These are phyloP conservation scores for Strigomonas culicis DNA, from an alignment of 208 protist species.

Conservation along the genomic window DNA sequence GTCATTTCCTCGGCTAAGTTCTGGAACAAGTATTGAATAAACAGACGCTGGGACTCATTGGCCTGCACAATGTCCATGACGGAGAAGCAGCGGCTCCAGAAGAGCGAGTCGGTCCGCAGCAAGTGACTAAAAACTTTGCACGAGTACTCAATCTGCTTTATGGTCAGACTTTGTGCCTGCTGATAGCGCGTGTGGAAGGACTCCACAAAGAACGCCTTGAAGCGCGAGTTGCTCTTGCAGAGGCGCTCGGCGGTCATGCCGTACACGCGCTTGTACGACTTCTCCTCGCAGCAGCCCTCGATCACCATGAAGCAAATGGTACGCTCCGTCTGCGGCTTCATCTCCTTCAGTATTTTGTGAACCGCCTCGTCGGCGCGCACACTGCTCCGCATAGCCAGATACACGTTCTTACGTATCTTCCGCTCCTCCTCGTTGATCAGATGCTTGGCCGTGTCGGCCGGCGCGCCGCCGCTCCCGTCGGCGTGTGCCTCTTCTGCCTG, in stretches of 20 bases:
- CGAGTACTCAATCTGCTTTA: slow-evolving; percentile 97
- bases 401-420: slow-evolving; percentile 94
- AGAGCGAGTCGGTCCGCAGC: slow-evolving; percentile 92
- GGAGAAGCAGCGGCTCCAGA: slow-evolving; percentile 86
- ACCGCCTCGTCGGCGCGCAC: slow-evolving; percentile 97
- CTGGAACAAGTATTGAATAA: slow-evolving; percentile 77
- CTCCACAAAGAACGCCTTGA: slow-evolving; percentile 87
- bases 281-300: slow-evolving; percentile 97
- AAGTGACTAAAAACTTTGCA: slow-evolving; percentile 97
- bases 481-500: slow-evolving; percentile 12
- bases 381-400: slow-evolving; percentile 97
- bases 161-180: slow-evolving; percentile 92
- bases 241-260: slow-evolving; percentile 95
- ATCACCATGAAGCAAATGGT: slow-evolving; percentile 96
- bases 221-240: slow-evolving; percentile 91
- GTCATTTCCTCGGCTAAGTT: slow-evolving; percentile 66
- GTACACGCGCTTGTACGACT: slow-evolving; percentile 95
- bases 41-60: slow-evolving; percentile 69
- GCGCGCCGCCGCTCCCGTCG: background rate
- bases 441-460: slow-evolving; percentile 8
- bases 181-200: slow-evolving; percentile 91
- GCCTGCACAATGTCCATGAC: slow-evolving; percentile 71
- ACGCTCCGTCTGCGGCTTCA: slow-evolving; percentile 65
- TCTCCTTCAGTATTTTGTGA: slow-evolving; percentile 97
- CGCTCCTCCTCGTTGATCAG: slow-evolving; percentile 88